phyloP scores from a whole-genome alignment of 1,284 basidiomycete genomes.

The Leccinum proliferum region DNA sequence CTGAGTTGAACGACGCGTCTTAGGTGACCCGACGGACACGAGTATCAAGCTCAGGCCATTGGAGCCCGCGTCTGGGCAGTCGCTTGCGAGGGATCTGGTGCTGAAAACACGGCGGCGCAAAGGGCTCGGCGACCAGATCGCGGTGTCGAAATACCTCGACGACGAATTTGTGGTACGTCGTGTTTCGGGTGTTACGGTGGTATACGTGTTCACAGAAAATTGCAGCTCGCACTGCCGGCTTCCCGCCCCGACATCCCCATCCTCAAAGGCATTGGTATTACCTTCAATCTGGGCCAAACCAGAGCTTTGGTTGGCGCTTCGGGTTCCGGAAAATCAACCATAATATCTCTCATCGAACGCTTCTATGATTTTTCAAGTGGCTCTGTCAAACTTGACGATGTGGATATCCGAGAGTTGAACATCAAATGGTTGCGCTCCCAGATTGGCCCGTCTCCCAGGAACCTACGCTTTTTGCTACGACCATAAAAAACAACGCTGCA shows the following conservation, averaged over 20 bases:
- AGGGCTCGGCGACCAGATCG: constrained; percentile 90
- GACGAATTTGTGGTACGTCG: constrained; percentile 84
- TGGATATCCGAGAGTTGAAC: neutral
- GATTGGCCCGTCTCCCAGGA: neutral
- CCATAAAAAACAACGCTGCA: neutral
- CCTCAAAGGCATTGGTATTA: neutral
- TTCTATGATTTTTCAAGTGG: neutral
- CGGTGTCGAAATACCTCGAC: constrained; percentile 91
- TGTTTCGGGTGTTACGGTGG: constrained; percentile 8
- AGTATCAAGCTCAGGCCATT: constrained; percentile 92
- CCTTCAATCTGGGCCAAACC: neutral
- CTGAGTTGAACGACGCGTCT: neutral
- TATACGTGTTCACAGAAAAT: constrained; percentile 9
- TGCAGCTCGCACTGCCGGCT: constrained; percentile 80
- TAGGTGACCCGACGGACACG: constrained; percentile 94
- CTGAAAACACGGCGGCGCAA: constrained; percentile 96
- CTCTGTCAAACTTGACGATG: neutral
- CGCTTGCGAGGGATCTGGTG: constrained; percentile 87
- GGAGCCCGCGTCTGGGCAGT: constrained; percentile 95
- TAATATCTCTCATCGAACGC: neutral
- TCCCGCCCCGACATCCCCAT: constrained; percentile 31
- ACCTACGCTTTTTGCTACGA: neutral
- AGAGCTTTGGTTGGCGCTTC: neutral
- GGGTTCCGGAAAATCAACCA: neutral
- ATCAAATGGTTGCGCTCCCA: neutral